Base-by-base conservation (phyloP, 345 rosid species). In the Acer campestre region DNA sequence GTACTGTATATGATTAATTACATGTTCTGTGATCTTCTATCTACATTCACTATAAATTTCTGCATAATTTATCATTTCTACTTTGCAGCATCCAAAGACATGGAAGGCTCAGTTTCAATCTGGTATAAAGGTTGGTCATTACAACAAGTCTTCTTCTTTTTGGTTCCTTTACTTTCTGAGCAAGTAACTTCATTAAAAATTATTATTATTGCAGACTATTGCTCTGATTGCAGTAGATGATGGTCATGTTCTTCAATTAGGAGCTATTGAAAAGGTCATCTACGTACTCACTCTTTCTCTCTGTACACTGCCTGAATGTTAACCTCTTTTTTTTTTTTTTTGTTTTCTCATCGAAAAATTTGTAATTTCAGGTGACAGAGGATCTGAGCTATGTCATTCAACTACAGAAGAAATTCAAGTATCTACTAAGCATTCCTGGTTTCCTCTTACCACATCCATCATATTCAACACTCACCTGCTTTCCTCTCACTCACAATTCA, bases 51-150 rank as follows among this genome's bases (percentile, higher is more conserved):
- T 63, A 25, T 9, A 68, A 5, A 31, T 44, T 11, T 68, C 55
- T 4, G 1, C 46, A 68, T 64, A 20, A 35, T 20, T n/a, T 59
- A 29, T 49, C 48, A 67, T 40, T 10, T 51, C 59, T 70, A 35
- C n/a, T 46, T 70, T 72, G 65, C 66, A 72, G 75, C 75, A 58
- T 58, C 75, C 75, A 58, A 72, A 18, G 66, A 72, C 75, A 58
- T 72, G 75, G 75, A 46, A 8, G 11, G 53, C 66, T 72, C 75
- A 72, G 66, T 72, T 72, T 56, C 75, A 38, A 38, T 72, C 66
- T 58, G 66, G 66, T 58, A 72, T 72, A 35, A 72, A 72, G 75
- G 75, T 72, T 23, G 40, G 5, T 53, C 58, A 16, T 53, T 53
- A 53, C 20, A 53, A 2, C 56, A 11, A 67, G 29, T 68, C 55